These are phyloP conservation scores for Yarrowia sp. DNA, from an alignment of 805 yeast species.

Conservation along the genomic window DNA sequence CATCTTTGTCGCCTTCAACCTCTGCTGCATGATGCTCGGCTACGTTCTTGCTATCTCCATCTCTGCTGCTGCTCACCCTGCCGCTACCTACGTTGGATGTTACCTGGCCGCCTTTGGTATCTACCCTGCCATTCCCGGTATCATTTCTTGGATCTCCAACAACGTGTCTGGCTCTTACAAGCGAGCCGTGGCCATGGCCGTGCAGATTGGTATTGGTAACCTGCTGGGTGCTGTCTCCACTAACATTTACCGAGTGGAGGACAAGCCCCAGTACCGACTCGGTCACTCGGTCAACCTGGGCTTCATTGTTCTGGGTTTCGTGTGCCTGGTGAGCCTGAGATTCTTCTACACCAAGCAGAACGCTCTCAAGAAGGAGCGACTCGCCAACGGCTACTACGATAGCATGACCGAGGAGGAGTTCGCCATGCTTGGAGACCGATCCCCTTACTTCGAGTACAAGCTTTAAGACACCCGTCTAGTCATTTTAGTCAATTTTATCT, in stretches of 20 bases:
- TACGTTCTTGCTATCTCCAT: constrained; percentile 57
- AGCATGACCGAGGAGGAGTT: constrained; percentile 20
- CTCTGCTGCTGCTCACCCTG: constrained; percentile 47
- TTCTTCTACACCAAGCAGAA: constrained; percentile 35
- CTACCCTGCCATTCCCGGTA: constrained; percentile 64
- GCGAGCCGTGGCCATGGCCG: constrained; percentile 60
- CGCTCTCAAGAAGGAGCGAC: constrained; percentile 27
- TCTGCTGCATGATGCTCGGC: constrained; percentile 50
- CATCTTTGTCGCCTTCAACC: constrained; percentile 45
- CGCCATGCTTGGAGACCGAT: constrained; percentile 27
- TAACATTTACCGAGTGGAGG: constrained; percentile 59
- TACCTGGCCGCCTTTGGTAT: constrained; percentile 62
- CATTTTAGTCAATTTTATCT: constrained; percentile 12
- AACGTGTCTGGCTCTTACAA: constrained; percentile 65
- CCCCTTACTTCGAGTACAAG: constrained; percentile 38
- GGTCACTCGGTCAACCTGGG: constrained; percentile 60
- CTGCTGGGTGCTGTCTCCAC: constrained; percentile 68
- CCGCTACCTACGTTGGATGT: constrained; percentile 59
- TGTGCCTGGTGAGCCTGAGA: constrained; percentile 35
- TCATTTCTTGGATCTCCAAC: constrained; percentile 65
- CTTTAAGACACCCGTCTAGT: constrained; percentile 13
- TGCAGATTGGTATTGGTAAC: constrained; percentile 69
- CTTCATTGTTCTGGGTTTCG: constrained; percentile 51
- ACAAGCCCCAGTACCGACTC: constrained; percentile 61
- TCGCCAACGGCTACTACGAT: constrained; percentile 30